Conservation (phyloP, 257 asterid genomes). For the Thymus quinquecostatus region DNA sequence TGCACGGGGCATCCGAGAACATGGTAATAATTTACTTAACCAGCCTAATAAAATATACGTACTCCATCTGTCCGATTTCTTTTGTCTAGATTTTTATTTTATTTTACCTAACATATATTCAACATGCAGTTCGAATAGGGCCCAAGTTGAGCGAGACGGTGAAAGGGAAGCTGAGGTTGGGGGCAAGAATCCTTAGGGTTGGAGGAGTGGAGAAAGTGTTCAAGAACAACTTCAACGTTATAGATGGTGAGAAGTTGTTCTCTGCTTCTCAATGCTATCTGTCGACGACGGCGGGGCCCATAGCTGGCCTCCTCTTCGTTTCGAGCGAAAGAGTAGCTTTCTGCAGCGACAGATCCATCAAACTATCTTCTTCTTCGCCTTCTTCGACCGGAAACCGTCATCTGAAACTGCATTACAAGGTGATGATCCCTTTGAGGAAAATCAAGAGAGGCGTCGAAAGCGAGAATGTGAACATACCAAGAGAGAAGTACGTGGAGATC, state of each 20-base stretch:
- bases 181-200: slow-evolving; percentile 36
- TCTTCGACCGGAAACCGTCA: slow-evolving; percentile 25
- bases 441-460: slow-evolving; percentile 38
- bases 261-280: slow-evolving; percentile 43
- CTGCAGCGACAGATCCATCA: slow-evolving; percentile 43
- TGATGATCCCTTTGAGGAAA: slow-evolving; percentile 41
- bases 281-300: slow-evolving; percentile 44
- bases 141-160: slow-evolving; percentile 37
- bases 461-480: slow-evolving; percentile 38
- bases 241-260: slow-evolving; percentile 38
- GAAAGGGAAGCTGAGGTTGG: slow-evolving; percentile 43
- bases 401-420: slow-evolving; percentile 27
- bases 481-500: slow-evolving; percentile 43
- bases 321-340: slow-evolving; percentile 40
- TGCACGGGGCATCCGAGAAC: no score
- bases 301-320: slow-evolving; percentile 39
- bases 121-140: slow-evolving; percentile 32
- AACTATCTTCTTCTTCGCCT: slow-evolving; percentile 34
- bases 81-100: no score
- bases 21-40: no score
- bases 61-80: no score
- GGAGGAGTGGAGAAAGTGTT: slow-evolving; percentile 42
- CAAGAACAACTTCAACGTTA: slow-evolving; percentile 36
- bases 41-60: no score
- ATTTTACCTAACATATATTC: no score